These are phyloP conservation scores for Corchorus capsularis DNA, from an alignment of 345 rosid genomes.

Conservation along the genomic window DNA sequence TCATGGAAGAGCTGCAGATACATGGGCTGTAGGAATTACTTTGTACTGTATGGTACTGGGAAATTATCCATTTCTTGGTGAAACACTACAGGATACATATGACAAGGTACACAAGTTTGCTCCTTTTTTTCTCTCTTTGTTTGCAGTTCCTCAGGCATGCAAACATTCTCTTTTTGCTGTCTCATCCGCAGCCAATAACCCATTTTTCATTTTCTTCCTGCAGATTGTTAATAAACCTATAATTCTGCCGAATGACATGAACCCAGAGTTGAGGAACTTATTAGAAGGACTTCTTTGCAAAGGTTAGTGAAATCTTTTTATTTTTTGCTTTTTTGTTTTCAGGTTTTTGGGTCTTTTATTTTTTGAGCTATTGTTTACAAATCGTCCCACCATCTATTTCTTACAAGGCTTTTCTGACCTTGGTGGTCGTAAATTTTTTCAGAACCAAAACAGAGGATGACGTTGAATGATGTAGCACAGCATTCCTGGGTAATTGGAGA, in stretches of 20 bases:
- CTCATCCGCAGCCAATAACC: not conserved
- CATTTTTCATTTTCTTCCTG: not conserved
- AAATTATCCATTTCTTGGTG: constrained; percentile 91
- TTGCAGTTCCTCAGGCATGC: not conserved
- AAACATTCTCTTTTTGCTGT: not conserved
- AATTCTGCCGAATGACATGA: constrained; percentile 64
- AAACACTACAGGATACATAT: constrained; percentile 91
- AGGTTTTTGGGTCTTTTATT: no score
- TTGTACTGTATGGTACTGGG: constrained; percentile 88
- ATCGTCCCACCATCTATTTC: not conserved
- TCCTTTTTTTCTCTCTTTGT: not conserved
- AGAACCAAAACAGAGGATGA: constrained; percentile 81
- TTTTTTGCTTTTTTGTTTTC: no score
- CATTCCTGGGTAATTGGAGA: constrained; percentile 84
- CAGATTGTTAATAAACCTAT: constrained; percentile 87
- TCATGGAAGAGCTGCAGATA: constrained; percentile 90
- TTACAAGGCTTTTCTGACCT: not conserved
- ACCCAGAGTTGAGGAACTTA: constrained; percentile 65
- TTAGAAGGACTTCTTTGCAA: constrained; percentile 92
- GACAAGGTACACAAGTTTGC: constrained; percentile 68
- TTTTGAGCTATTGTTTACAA: no score
- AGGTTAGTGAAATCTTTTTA: no score
- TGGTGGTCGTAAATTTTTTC: constrained; percentile 7
- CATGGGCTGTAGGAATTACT: constrained; percentile 97
- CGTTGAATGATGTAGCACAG: constrained; percentile 63